A percentile compares a stretch with the other conserved stretches of the same genome.
Conservation (phyloP, 2,329 filamentous ascomycete species). For the Pestalotiopsis fici region DNA sequence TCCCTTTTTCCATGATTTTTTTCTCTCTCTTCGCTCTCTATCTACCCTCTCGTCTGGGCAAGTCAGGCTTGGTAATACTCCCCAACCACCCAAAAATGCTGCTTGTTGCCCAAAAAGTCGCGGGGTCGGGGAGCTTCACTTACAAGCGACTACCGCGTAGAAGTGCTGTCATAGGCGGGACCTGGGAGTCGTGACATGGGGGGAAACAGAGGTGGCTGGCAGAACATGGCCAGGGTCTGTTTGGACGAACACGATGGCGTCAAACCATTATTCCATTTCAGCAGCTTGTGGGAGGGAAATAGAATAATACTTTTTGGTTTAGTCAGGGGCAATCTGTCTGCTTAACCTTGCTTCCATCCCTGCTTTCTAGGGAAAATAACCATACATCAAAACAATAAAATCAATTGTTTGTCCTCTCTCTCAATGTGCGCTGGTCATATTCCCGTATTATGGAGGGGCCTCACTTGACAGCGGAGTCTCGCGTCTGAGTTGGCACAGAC, state of each 20-base stretch:
- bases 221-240: conserved; percentile 1
- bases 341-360: background rate
- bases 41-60: background rate
- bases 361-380: background rate
- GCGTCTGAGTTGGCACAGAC: background rate
- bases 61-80: background rate
- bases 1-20: background rate
- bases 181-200: background rate
- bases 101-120: conserved; percentile 8
- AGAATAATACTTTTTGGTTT: background rate
- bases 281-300: background rate
- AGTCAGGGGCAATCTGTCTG: background rate
- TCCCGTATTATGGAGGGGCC: background rate
- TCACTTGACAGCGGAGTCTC: background rate
- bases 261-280: background rate
- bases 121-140: conserved; percentile 7
- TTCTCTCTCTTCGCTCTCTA: background rate
- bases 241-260: background rate
- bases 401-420: background rate
- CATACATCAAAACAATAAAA: background rate
- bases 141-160: background rate
- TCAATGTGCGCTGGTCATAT: background rate
- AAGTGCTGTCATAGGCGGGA: conserved; percentile 7
- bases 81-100: conserved; percentile 6
- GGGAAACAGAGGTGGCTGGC: conserved; percentile 9